Evolutionary conservation across 2,329 filamentous ascomycete genomes (phyloP), one percentile per base, ranked within the genome.

Genomic region (Fusarium graminum): DNA sequence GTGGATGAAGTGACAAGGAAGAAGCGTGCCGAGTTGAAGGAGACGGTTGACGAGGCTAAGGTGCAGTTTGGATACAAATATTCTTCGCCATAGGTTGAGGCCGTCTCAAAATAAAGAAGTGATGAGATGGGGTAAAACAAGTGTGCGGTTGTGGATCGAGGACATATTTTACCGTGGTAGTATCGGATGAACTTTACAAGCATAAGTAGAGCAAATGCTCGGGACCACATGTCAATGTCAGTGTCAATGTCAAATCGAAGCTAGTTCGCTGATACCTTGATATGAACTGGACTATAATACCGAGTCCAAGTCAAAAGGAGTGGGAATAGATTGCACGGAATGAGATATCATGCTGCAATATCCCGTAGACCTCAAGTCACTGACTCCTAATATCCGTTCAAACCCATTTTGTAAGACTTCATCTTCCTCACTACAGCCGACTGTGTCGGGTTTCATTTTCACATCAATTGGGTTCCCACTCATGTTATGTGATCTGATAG

Each of bases 11-110:
- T 69, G 58, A 57, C 68, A 0, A 66, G 34, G 17, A 65, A 63
- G 42, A 63, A 62, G 19, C 62, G 69, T 12, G 63, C 43, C 50
- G 77, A 78, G 71, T 42, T 60, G 16, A 73, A 63, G 67, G 73
- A 71, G 57, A 60, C 79, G 10, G 59, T 83, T 6, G 72, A 77
- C 7, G 75, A 78, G 41, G 76, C 79, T 6, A 82, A 83, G 79
- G 77, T 78, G 72, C 74, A 82, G 73, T 83, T 80, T 60, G 78
- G 78, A 8, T 84, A 84, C 68, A 82, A 83, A 75, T 83, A 81
- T 53, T 47, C 75, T 3, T 81, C 80, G 7, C 81, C 81, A 10
- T 83, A 39, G 16, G 16, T 17, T 17, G 14, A 17, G 16, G 16
- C 8, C n/a, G 34, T 36, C 7, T 36, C 16, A n/a, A 9, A 16